Conservation (phyloP, 2,329 filamentous ascomycete species). For the Botrytis squamosa region DNA sequence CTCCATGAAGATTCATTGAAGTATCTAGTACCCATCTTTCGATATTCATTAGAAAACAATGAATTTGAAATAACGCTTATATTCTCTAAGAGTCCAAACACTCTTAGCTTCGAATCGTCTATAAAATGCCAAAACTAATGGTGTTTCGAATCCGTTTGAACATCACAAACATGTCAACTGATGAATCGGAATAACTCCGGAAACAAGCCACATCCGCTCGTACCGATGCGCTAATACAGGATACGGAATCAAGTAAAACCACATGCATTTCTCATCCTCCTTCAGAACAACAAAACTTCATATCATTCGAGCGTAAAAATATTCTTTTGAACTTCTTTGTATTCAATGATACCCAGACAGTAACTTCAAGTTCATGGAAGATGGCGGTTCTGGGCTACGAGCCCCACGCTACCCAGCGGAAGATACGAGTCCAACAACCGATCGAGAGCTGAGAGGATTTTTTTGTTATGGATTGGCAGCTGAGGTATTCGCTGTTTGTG, state of each 20-base stretch:
- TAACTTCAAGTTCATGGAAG: slow-evolving; percentile 26
- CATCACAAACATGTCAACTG: neutral
- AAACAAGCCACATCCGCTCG: slow-evolving; percentile 6
- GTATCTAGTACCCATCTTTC: neutral
- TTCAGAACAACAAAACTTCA: neutral
- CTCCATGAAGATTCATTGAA: neutral
- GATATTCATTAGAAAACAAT: neutral
- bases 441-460: slow-evolving; percentile 85
- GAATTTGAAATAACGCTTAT: too few relatives aligned
- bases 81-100: neutral
- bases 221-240: slow-evolving; percentile 3
- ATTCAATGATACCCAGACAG: neutral
- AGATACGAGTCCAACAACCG: slow-evolving; percentile 79
- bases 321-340: too few relatives aligned
- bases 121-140: neutral
- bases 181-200: slow-evolving; percentile 8
- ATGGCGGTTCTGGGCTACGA: slow-evolving; percentile 24
- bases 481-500: slow-evolving; percentile 94
- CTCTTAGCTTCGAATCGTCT: neutral
- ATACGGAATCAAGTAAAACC: neutral
- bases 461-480: slow-evolving; percentile 95
- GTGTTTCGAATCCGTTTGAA: slow-evolving; percentile 3
- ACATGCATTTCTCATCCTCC: neutral
- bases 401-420: slow-evolving; percentile 69
- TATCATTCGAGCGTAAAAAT: neutral